Percentiles rank a stretch among this genome's conserved stretches.
Conservation (phyloP, 345 rosid genomes). For the Populus pruinosa region DNA sequence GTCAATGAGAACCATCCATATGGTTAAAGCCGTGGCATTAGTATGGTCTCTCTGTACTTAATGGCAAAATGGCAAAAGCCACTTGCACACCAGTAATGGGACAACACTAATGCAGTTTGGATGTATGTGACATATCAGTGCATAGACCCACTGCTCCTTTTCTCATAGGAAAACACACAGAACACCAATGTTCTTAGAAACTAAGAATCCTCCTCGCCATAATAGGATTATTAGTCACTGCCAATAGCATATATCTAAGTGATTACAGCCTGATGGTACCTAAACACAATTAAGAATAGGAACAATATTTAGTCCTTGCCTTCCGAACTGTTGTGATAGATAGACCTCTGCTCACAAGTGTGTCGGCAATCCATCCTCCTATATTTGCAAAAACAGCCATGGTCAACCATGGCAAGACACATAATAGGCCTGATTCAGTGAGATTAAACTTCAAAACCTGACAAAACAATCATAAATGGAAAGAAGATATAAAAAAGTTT, state of each 20-base stretch:
- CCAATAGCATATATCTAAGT: background rate
- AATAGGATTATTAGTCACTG: background rate
- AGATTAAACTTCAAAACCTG: constrained; percentile 98
- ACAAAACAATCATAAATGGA: constrained; percentile 14
- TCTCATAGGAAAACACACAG: background rate
- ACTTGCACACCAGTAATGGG: background rate
- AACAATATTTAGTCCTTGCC: constrained; percentile 47
- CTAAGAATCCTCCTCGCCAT: constrained; percentile 3
- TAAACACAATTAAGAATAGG: background rate
- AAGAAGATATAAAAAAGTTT: background rate
- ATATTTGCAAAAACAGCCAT: constrained; percentile 89
- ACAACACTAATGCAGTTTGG: background rate
- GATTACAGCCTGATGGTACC: background rate
- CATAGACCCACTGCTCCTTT: background rate
- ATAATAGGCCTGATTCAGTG: constrained; percentile 87
- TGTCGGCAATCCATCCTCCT: constrained; percentile 99
- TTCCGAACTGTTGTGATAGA: constrained; percentile 90
- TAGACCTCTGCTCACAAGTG: constrained; percentile 86
- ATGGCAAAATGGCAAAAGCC: background rate
- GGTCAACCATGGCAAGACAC: constrained; percentile 97
- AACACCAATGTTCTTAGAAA: background rate
- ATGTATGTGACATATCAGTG: background rate
- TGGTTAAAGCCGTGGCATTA: background rate
- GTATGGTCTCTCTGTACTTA: background rate
- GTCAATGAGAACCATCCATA: background rate